Evolutionary conservation across 2,329 filamentous ascomycete species (phyloP).

Genomic region (Aspergillus pseudoglaucus): DNA sequence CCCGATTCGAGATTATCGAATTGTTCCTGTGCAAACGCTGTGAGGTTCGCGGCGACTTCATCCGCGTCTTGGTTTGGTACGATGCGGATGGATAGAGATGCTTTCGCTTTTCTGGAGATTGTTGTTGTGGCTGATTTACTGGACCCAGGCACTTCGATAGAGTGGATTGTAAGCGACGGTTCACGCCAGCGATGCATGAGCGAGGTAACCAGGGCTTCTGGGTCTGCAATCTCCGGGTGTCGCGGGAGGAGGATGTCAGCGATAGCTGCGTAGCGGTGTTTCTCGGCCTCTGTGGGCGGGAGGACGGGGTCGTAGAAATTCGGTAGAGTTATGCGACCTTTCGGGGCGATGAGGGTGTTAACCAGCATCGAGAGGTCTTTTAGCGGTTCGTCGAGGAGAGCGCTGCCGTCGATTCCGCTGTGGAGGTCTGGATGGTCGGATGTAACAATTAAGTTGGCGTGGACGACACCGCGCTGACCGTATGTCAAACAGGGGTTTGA

Average conservation of each 20-base stretch:
- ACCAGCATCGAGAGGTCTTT: constrained; percentile 84
- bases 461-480: constrained; percentile 84
- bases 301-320: constrained; percentile 83
- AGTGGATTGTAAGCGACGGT: constrained; percentile 87
- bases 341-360: constrained; percentile 70
- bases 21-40: constrained; percentile 59
- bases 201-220: constrained; percentile 68
- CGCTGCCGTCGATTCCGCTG: constrained; percentile 92
- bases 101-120: constrained; percentile 82
- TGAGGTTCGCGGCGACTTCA: constrained; percentile 63
- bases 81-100: constrained; percentile 80
- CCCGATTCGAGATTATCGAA: constrained; percentile 71
- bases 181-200: constrained; percentile 94
- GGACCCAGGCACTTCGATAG: constrained; percentile 77
- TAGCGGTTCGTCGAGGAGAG: constrained; percentile 80
- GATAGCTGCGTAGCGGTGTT: constrained; percentile 77
- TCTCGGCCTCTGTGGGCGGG: constrained; percentile 66
- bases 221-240: constrained; percentile 58
- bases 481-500: constrained; percentile 94
- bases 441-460: constrained; percentile 83
- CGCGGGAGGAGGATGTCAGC: constrained; percentile 66
- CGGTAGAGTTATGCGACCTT: constrained; percentile 77
- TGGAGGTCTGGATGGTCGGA: constrained; percentile 84
- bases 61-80: constrained; percentile 89
- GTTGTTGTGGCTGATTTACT: constrained; percentile 73